Evolutionary conservation across 179 eudicot genomes (phyloP).

Genomic region (Gypsophila paniculata): DNA sequence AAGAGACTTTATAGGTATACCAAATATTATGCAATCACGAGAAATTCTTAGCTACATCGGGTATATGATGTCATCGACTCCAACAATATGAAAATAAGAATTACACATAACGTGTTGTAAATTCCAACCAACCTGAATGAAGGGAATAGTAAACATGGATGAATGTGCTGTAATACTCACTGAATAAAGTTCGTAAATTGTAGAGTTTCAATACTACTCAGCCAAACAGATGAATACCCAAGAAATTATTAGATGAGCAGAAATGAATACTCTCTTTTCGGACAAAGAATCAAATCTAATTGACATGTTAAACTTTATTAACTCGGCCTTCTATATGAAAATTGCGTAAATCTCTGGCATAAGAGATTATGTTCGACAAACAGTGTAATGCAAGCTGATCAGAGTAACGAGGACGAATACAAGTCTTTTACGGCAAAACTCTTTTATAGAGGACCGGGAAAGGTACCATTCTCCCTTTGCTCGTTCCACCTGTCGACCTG

Average conservation of each 20-base stretch:
- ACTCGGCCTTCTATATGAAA: slow-evolving; percentile 23
- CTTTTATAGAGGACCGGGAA: slow-evolving; percentile 50
- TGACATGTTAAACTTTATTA: slow-evolving; percentile 29
- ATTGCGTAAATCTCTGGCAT: slow-evolving; percentile 10
- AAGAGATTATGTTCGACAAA: slow-evolving; percentile 11
- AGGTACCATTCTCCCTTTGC: slow-evolving; percentile 65
- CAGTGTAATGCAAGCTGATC: slow-evolving; percentile 13
- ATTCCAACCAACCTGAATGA: too few relatives aligned
- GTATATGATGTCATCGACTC: too few relatives aligned
- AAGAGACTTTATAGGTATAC: not conserved
- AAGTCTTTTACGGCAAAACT: slow-evolving; percentile 3
- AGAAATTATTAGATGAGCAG: slow-evolving; percentile 29
- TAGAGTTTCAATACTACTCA: slow-evolving; percentile 23
- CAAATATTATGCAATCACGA: not conserved
- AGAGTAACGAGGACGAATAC: slow-evolving; percentile 4
- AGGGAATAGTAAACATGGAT: not conserved
- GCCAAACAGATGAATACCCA: slow-evolving; percentile 20
- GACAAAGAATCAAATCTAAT: slow-evolving; percentile 26
- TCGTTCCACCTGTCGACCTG: slow-evolving; percentile 70
- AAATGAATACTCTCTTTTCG: slow-evolving; percentile 21
- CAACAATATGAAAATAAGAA: too few relatives aligned
- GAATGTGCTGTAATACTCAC: slow-evolving; percentile 12
- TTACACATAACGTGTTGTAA: too few relatives aligned
- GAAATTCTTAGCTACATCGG: too few relatives aligned
- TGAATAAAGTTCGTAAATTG: not conserved